phyloP scores from a whole-genome alignment of 352 stramenopile genomes.

The Lagenidium sp. region DNA sequence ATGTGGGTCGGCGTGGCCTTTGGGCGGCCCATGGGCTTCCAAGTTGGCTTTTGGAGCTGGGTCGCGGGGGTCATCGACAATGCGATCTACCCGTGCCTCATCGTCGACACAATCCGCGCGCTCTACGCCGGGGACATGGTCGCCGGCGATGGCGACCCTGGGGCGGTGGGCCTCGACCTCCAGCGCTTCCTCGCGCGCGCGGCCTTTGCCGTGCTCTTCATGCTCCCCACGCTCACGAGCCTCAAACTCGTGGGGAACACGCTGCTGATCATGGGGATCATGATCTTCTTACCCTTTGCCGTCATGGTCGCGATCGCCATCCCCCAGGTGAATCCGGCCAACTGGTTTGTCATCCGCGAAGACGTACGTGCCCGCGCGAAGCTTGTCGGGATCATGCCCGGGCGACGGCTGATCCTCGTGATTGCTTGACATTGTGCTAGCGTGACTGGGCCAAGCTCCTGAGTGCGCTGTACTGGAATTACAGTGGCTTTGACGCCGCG shows the following conservation, averaged over 20 bases:
- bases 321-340: constrained; percentile 50
- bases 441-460: constrained; percentile 82
- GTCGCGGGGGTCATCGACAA: constrained; percentile 77
- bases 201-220: constrained; percentile 51
- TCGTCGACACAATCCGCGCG: constrained; percentile 59
- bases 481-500: constrained; percentile 93
- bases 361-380: too few species aligned
- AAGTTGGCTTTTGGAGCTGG: constrained; percentile 81
- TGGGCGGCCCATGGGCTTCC: constrained; percentile 77
- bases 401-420: constrained; percentile 12
- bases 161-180: constrained; percentile 13
- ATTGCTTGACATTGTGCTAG: constrained; percentile 42
- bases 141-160: constrained; percentile 2
- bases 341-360: constrained; percentile 61
- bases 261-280: constrained; percentile 45
- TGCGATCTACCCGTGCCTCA: constrained; percentile 77
- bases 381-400: constrained; percentile 40
- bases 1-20: constrained; percentile 77
- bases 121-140: constrained; percentile 20
- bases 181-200: constrained; percentile 36
- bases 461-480: constrained; percentile 96
- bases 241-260: constrained; percentile 67
- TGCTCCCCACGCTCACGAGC: constrained; percentile 56
- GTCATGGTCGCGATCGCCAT: constrained; percentile 37
- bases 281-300: constrained; percentile 63